Percentiles rank a stretch among this genome's conserved stretches.
Conservation (phyloP, 1,284 basidiomycete species). For the Naganishia cerealis region DNA sequence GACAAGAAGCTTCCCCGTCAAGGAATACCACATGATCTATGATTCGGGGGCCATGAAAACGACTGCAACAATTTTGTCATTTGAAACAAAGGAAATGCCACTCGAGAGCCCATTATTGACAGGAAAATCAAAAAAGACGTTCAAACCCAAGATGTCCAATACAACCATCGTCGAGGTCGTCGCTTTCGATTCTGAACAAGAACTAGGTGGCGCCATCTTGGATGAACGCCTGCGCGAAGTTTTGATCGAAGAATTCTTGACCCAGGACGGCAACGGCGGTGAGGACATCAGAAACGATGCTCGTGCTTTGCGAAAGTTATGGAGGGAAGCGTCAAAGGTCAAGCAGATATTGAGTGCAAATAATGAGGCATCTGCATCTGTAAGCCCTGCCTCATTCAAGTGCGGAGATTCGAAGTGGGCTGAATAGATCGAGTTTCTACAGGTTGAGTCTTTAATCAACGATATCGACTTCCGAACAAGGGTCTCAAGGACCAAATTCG, state of each 20-base stretch:
- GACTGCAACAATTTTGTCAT: slow-evolving; percentile 80
- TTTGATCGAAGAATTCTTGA: slow-evolving; percentile 63
- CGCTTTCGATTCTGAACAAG: slow-evolving; percentile 77
- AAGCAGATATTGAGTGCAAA: slow-evolving; percentile 95
- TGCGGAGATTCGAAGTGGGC: not conserved
- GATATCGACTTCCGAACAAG: slow-evolving; percentile 87
- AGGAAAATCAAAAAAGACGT: slow-evolving; percentile 41
- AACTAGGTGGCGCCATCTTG: slow-evolving; percentile 76
- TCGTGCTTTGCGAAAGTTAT: slow-evolving; percentile 85
- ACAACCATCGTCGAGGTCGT: slow-evolving; percentile 73
- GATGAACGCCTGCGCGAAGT: slow-evolving; percentile 81
- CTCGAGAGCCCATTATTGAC: slow-evolving; percentile 53
- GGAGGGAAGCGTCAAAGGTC: slow-evolving; percentile 87
- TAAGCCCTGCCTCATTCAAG: slow-evolving; percentile 53
- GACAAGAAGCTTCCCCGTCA: slow-evolving; percentile 77
- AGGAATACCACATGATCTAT: slow-evolving; percentile 88
- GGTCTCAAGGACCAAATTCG: slow-evolving; percentile 74
- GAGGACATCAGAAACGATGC: slow-evolving; percentile 60
- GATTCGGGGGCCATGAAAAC: slow-evolving; percentile 89
- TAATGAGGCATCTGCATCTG: slow-evolving; percentile 69
- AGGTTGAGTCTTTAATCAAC: slow-evolving; percentile 83
- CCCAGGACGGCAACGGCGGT: slow-evolving; percentile 33
- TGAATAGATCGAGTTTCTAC: slow-evolving; percentile 20
- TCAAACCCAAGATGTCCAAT: slow-evolving; percentile 57
- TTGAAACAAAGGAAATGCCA: slow-evolving; percentile 55